phyloP scores from a whole-genome alignment of 31 red algal genomes.

The Asparagopsis taxiformis region DNA sequence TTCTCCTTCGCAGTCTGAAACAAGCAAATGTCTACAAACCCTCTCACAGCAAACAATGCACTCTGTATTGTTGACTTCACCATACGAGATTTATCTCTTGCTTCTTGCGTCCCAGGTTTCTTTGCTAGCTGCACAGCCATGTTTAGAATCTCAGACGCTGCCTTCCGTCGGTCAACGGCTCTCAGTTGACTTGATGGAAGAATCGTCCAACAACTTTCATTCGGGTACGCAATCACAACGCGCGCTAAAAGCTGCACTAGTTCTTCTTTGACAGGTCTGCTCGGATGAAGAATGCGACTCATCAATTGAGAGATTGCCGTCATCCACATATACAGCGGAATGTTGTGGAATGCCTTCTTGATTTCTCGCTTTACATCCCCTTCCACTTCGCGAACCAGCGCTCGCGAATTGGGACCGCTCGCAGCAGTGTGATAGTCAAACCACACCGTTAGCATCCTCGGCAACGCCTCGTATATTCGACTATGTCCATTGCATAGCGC shows the following conservation, averaged over 20 bases:
- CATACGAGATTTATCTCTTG: slow-evolving; percentile 7
- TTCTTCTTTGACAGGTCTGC: slow-evolving; percentile 38
- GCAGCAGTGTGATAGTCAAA: slow-evolving; percentile 72
- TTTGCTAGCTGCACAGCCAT: slow-evolving; percentile 12
- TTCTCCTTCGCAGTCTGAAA: slow-evolving; percentile 30
- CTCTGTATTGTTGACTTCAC: slow-evolving; percentile 2
- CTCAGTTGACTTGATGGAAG: slow-evolving; percentile 52
- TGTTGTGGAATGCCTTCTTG: slow-evolving; percentile 33
- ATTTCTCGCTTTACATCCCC: slow-evolving; percentile 30
- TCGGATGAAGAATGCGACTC: slow-evolving; percentile 62
- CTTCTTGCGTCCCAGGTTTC: not conserved
- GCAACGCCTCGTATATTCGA: slow-evolving; percentile 84
- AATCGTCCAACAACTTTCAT: slow-evolving; percentile 74
- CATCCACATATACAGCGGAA: slow-evolving; percentile 86
- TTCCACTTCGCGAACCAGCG: slow-evolving; percentile 3
- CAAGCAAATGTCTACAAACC: slow-evolving; percentile 53
- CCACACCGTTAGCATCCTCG: slow-evolving; percentile 88
- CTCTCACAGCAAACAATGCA: slow-evolving; percentile 16
- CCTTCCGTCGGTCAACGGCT: slow-evolving; percentile 30
- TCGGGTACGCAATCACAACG: slow-evolving; percentile 55
- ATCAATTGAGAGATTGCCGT: slow-evolving; percentile 90
- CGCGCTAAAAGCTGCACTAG: slow-evolving; percentile 48
- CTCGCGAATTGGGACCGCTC: not conserved
- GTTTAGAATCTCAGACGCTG: slow-evolving; percentile 23
- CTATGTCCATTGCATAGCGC: slow-evolving; percentile 60